phyloP scores from a whole-genome alignment of 2,329 filamentous ascomycete genomes.

The Neofusicoccum parvum region DNA sequence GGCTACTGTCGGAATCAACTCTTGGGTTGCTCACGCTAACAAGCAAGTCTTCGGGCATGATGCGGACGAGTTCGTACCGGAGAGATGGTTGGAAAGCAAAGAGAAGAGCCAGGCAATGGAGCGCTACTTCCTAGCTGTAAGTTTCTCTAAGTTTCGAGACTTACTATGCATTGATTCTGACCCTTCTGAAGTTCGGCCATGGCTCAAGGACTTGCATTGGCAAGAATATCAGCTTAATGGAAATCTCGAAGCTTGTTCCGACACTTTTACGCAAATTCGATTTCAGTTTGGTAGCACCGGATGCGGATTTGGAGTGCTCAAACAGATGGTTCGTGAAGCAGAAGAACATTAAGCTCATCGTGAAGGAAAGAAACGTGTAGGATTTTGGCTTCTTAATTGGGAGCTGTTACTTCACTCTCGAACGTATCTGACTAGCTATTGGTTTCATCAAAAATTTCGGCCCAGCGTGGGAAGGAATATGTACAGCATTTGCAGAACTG shows the following conservation, averaged over 20 bases:
- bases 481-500: too few species aligned
- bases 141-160: background rate
- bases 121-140: background rate
- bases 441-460: too few species aligned
- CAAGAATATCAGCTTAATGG: slow-evolving; percentile 39
- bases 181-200: slow-evolving; percentile 33
- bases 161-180: background rate
- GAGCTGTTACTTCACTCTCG: too few species aligned
- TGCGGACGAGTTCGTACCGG: slow-evolving; percentile 40
- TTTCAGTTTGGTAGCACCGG: background rate
- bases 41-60: slow-evolving; percentile 40
- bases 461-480: too few species aligned
- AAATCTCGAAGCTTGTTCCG: slow-evolving; percentile 38
- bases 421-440: too few species aligned
- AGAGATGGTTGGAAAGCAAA: slow-evolving; percentile 33
- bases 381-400: too few species aligned
- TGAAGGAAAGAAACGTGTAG: too few species aligned
- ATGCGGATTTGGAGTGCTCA: too few species aligned
- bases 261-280: slow-evolving; percentile 21
- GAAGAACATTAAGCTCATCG: too few species aligned
- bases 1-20: slow-evolving; percentile 43
- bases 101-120: background rate
- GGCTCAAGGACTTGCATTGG: slow-evolving; percentile 43
- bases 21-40: slow-evolving; percentile 42
- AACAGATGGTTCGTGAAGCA: too few species aligned